Percentiles rank a stretch among this genome's conserved stretches.
Conservation (phyloP, 352 stramenopile genomes). For the Globisporangium paddicum region DNA sequence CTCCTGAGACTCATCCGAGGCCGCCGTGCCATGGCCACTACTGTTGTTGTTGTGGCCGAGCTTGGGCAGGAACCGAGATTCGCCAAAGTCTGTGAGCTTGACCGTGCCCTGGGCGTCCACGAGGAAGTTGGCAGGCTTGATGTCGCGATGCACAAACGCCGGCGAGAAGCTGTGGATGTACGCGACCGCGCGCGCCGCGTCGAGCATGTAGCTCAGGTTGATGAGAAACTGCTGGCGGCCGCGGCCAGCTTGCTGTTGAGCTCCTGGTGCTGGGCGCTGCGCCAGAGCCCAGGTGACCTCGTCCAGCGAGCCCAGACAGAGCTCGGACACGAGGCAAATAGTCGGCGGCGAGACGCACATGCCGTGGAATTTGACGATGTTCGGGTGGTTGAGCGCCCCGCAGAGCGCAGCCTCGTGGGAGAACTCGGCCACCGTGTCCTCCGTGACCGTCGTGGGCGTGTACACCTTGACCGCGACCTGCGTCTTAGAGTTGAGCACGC, state of each 20-base stretch:
- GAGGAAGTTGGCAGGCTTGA: slow-evolving; percentile 82
- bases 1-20: neutral
- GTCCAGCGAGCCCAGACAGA: slow-evolving; percentile 61
- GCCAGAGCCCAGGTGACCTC: slow-evolving; percentile 22
- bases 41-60: neutral
- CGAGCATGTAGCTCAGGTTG: slow-evolving; percentile 63
- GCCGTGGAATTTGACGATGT: no score
- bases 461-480: slow-evolving; percentile 45
- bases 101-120: slow-evolving; percentile 43
- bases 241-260: neutral
- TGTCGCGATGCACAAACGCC: slow-evolving; percentile 66
- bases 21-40: neutral
- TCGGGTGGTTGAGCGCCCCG: slow-evolving; percentile 36
- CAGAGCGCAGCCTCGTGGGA: slow-evolving; percentile 12
- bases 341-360: slow-evolving; percentile 72
- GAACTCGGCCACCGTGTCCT: slow-evolving; percentile 11
- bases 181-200: slow-evolving; percentile 52
- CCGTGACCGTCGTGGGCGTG: slow-evolving; percentile 17
- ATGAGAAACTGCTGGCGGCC: slow-evolving; percentile 44
- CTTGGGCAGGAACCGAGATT: slow-evolving; percentile 19
- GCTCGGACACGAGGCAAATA: slow-evolving; percentile 69
- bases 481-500: slow-evolving; percentile 33
- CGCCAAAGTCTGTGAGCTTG: slow-evolving; percentile 81
- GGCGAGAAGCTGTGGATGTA: slow-evolving; percentile 75
- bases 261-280: slow-evolving; percentile 5